A percentile compares a stretch with the other conserved stretches of the same genome.
Conservation (phyloP, 2,329 filamentous ascomycete species). For the Colletotrichum truncatum region DNA sequence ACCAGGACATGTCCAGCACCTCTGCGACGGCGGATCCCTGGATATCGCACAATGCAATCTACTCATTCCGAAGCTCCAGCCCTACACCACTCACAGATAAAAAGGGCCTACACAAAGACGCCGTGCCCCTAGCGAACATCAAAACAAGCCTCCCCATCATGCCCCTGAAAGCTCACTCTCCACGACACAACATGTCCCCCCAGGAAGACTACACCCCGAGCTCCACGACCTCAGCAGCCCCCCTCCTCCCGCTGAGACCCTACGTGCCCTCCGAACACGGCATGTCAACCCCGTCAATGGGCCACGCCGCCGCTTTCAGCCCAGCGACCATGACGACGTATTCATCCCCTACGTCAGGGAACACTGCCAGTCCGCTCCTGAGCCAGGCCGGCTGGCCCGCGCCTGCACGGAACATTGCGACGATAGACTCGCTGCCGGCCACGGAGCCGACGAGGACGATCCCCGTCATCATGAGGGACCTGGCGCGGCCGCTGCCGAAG, state of each 20-base stretch:
- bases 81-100: conserved; percentile 4
- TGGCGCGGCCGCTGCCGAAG: conserved; percentile 12
- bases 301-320: conserved; percentile 8
- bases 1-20: not conserved
- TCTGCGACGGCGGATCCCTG: conserved; percentile 18
- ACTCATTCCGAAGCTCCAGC: not conserved
- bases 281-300: conserved; percentile 31
- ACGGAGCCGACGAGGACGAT: not conserved
- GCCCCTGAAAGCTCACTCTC: conserved; percentile 24
- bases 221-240: conserved; percentile 44
- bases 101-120: not conserved
- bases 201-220: conserved; percentile 39
- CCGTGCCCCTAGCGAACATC: conserved; percentile 18
- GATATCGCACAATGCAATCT: conserved; percentile 31
- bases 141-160: conserved; percentile 16
- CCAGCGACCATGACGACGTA: conserved; percentile 12
- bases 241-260: conserved; percentile 42
- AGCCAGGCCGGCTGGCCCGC: conserved; percentile 27
- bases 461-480: conserved; percentile 2
- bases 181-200: conserved; percentile 21
- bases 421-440: not conserved
- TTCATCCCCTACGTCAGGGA: conserved; percentile 17
- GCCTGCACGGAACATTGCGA: not conserved
- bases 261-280: conserved; percentile 42
- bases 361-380: conserved; percentile 30